Percentiles rank a stretch among this genome's conserved stretches.
These are phyloP conservation scores for Mortierella sp. DNA, from an alignment of 371 early-diverging fungal species.

Conservation along the genomic window DNA sequence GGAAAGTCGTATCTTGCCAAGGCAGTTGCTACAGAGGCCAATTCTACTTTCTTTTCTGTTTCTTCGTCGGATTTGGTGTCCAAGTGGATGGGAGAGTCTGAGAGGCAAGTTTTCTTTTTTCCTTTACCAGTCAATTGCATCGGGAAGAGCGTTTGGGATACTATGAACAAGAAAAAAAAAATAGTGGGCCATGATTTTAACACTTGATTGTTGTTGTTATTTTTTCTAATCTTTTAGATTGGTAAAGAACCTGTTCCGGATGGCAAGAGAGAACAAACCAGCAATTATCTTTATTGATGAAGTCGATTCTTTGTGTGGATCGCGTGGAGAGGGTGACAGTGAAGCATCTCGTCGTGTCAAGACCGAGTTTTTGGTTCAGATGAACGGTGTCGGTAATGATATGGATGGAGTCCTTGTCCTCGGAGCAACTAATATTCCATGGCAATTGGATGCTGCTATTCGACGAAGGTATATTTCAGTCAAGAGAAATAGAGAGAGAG, in stretches of 20 bases:
- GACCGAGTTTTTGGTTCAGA: constrained; percentile 97
- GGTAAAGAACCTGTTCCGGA: constrained; percentile 92
- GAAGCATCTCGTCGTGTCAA: constrained; percentile 96
- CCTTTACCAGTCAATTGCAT: not conserved
- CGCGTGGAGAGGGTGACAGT: constrained; percentile 94
- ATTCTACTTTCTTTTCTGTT: constrained; percentile 95
- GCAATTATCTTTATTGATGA: constrained; percentile 98
- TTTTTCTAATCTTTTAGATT: constrained; percentile 59
- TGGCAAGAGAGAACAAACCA: constrained; percentile 94
- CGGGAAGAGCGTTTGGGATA: not conserved
- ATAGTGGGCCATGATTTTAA: not conserved
- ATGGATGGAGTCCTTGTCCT: constrained; percentile 93
- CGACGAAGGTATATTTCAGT: constrained; percentile 74
- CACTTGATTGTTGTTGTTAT: constrained; percentile 5
- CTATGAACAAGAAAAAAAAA: not conserved
- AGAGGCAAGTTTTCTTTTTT: constrained; percentile 63
- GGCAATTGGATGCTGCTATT: constrained; percentile 95
- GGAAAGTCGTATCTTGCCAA: constrained; percentile 98
- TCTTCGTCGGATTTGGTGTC: constrained; percentile 95
- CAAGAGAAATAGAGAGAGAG: not conserved
- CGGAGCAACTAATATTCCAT: constrained; percentile 98
- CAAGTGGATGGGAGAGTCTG: constrained; percentile 99
- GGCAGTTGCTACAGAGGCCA: constrained; percentile 97
- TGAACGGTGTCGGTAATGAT: constrained; percentile 98
- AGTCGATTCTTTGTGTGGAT: constrained; percentile 96